Base-by-base conservation (phyloP, 441 rosid species). In the Populus tomentosa region DNA sequence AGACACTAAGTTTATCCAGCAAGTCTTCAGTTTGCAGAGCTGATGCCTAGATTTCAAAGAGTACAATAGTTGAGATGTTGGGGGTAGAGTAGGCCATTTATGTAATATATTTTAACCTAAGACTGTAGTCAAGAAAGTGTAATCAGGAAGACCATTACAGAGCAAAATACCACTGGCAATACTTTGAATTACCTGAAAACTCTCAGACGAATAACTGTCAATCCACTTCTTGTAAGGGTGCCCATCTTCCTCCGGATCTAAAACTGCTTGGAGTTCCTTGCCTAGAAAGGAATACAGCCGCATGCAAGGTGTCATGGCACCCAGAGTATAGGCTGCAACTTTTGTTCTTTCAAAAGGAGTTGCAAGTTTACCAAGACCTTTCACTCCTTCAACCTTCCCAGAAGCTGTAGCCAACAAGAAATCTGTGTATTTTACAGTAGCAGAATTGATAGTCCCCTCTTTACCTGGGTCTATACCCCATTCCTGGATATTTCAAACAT, bases 291-390 rank as follows among this genome's bases (percentile, higher is more conserved):
- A 97, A 85, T 94, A 95, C 78, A 95, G 79, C 83, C 89, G 85
- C 99, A 92, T 94, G 88, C 95, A 90, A 73, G 99, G 98, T 78
- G 97, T 84, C 90, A 95, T 85, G 79, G 99, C 98, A 83, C 94
- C 97, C 70, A 95, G 84, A 69, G 90, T 90, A 81, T 94, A 94
- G 70, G 98, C 97, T 20, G 99, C 97, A 85, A 94, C 91, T 87
- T 89, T 95, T 35, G 99, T 92, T 87, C 87, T 91, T 78, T 94
- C 97, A 85, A 95, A 94, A 68, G 99, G 98, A 70, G 99, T 92
- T 72, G 91, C 92, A 78, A 95, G 94, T 84, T 89, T 90, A 65
- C 95, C 98, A 3, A 90, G 95, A 87, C 92, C 97, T 87, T 93
- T 92, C 63, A 87, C 86, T 75, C 97, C 99, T 85, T 88, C 99